These are phyloP conservation scores for Stylonectria norvegica DNA, from an alignment of 2,329 filamentous ascomycete genomes.

Conservation along the genomic window DNA sequence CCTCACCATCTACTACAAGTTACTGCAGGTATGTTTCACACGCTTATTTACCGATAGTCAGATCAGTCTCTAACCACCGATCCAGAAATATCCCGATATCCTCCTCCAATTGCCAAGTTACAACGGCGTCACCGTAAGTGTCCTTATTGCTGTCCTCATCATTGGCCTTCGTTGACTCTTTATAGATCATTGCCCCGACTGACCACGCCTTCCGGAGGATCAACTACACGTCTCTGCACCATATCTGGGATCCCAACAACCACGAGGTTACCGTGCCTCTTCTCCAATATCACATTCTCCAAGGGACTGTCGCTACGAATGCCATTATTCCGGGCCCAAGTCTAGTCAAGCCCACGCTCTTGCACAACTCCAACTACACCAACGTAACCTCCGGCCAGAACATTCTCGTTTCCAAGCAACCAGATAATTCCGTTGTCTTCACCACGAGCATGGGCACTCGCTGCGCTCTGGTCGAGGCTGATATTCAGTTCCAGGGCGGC, in stretches of 20 bases:
- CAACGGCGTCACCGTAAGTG: slow-evolving; percentile 42
- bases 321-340: slow-evolving; percentile 36
- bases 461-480: slow-evolving; percentile 39
- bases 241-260: slow-evolving; percentile 45
- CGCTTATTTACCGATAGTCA: neutral
- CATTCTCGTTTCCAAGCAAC: slow-evolving; percentile 44
- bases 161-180: neutral
- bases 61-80: neutral
- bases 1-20: slow-evolving; percentile 41
- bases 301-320: slow-evolving; percentile 43
- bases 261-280: slow-evolving; percentile 45
- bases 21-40: slow-evolving; percentile 39
- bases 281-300: slow-evolving; percentile 60
- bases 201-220: slow-evolving; percentile 56
- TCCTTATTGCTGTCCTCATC: neutral
- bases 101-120: slow-evolving; percentile 42
- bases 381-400: slow-evolving; percentile 50
- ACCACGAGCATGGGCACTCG: slow-evolving; percentile 49
- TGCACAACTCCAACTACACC: slow-evolving; percentile 40
- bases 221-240: slow-evolving; percentile 47
- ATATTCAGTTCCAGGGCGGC: slow-evolving; percentile 47
- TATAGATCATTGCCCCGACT: slow-evolving; percentile 53
- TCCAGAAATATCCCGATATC: slow-evolving; percentile 45
- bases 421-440: slow-evolving; percentile 43
- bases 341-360: slow-evolving; percentile 42